A percentile compares a stretch with the other conserved stretches of the same genome.
These are phyloP conservation scores for Pseudocercospora fuligena DNA, from an alignment of 2,329 filamentous ascomycete genomes.

Conservation along the genomic window DNA sequence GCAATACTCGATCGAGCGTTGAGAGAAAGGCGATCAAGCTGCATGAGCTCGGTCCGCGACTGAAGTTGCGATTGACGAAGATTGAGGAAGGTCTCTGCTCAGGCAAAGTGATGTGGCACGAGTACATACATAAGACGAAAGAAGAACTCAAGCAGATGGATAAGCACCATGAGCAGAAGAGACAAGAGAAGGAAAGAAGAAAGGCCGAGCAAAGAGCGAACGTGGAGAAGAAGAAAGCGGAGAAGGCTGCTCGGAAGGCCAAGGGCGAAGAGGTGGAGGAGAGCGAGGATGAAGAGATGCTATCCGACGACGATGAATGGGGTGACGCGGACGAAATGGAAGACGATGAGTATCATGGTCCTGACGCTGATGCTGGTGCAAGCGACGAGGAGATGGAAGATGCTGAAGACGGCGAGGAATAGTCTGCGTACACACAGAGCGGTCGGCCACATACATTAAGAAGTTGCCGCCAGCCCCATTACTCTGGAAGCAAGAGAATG, in stretches of 20 bases:
- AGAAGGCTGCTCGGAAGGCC: slow-evolving; percentile 57
- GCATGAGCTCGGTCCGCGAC: slow-evolving; percentile 86
- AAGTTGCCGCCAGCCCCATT: too few species aligned
- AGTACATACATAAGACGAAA: slow-evolving; percentile 84
- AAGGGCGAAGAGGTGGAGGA: slow-evolving; percentile 50
- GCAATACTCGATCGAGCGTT: slow-evolving; percentile 56
- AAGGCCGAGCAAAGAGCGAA: slow-evolving; percentile 86
- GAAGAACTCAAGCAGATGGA: slow-evolving; percentile 80
- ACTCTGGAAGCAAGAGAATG: too few species aligned
- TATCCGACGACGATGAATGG: slow-evolving; percentile 59
- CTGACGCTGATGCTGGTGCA: slow-evolving; percentile 17
- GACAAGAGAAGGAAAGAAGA: slow-evolving; percentile 80
- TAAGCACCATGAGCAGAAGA: slow-evolving; percentile 77
- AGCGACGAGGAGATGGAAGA: slow-evolving; percentile 29
- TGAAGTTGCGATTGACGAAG: slow-evolving; percentile 89
- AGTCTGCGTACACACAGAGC: background rate
- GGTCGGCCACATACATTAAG: background rate
- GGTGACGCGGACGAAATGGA: slow-evolving; percentile 46
- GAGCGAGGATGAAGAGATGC: slow-evolving; percentile 44
- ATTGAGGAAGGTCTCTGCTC: slow-evolving; percentile 92
- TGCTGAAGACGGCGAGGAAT: slow-evolving; percentile 16
- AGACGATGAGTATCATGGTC: slow-evolving; percentile 30
- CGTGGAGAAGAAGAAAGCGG: slow-evolving; percentile 80
- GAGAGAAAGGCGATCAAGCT: slow-evolving; percentile 90
- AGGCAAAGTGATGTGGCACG: slow-evolving; percentile 96